phyloP scores from a whole-genome alignment of 257 asterid genomes.

The Voacanga thouarsii region DNA sequence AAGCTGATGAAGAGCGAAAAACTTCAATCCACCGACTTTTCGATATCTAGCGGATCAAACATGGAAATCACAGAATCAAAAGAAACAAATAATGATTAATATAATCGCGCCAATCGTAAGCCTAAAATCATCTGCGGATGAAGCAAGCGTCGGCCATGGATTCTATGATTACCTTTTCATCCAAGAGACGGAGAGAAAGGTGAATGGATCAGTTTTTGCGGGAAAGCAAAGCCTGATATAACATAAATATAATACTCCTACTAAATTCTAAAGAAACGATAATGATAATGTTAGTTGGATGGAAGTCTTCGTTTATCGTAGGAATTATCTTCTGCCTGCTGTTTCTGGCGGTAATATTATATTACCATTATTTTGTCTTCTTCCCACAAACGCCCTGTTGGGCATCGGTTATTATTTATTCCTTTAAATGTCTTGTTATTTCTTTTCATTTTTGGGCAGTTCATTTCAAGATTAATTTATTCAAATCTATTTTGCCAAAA shows the following conservation, averaged over 20 bases:
- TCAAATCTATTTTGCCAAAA: too few species aligned
- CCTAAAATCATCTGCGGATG: slow-evolving; percentile 11
- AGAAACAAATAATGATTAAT: background rate
- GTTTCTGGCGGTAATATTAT: background rate
- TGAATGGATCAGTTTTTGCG: slow-evolving; percentile 31
- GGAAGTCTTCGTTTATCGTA: background rate
- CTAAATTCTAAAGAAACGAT: background rate
- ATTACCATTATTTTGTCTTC: slow-evolving; percentile 9
- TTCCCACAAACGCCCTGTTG: background rate
- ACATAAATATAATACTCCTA: background rate
- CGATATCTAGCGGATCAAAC: background rate
- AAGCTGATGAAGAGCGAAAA: background rate
- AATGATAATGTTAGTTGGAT: background rate
- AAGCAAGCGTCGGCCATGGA: slow-evolving; percentile 12
- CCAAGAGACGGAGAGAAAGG: slow-evolving; percentile 11
- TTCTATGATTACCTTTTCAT: slow-evolving; percentile 17
- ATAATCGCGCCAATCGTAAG: background rate
- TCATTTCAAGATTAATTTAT: too few species aligned
- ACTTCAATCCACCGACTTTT: background rate
- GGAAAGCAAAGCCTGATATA: slow-evolving; percentile 21
- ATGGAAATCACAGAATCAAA: background rate
- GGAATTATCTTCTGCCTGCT: background rate
- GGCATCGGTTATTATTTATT: too few species aligned
- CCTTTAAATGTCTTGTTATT: too few species aligned
- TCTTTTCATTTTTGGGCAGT: too few species aligned